Base-by-base conservation (phyloP, 139 green algal species). In the Chlorella vulgaris region DNA sequence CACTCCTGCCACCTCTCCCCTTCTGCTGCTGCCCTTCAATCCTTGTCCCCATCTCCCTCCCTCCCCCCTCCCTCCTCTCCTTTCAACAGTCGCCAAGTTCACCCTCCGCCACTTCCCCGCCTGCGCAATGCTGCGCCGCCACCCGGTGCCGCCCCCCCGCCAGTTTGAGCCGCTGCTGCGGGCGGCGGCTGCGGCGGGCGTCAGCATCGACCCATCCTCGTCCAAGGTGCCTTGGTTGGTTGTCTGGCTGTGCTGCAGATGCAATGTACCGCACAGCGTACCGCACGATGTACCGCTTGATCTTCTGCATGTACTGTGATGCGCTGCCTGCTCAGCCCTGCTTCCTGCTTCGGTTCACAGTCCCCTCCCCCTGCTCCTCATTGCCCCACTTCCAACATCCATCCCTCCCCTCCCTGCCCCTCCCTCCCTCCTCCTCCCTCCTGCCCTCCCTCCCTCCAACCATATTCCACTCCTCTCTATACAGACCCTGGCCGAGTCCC, bases 31-130 rank as follows among this genome's bases (percentile, higher is more conserved):
- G n/a, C n/a, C n/a, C n/a, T n/a, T n/a, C n/a, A n/a, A n/a, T n/a
- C n/a, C n/a, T n/a, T n/a, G n/a, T n/a, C n/a, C n/a, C n/a, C n/a
- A n/a, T n/a, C 66, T 21, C 7, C 63, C 31, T 8, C 1, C 31
- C 22, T 22, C 24, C 36, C 66, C 15, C 19, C 36, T 21, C 36
- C 2, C 36, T 22, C 24, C 66, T 53, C 66, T 1, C 69, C 42
- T 42, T 0, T 7, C 33, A 35, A 50, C 71, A 69, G 94, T 98
- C 19, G 96, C 95, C 10, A 86, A 94, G 63, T 91, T 94, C 81
- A 98, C 95, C 13, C 86, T 98, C 50, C 10, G 73, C 0, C 81
- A 86, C 66, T 98, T 97, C 87, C 91, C 94, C 22, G 76, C 85
- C 8, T 92, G 88, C 74, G 83, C 90, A 8, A 78, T 98, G 79